phyloP scores from a whole-genome alignment of 176 grass and related monocot genomes.

The Eragrostis curvula region DNA sequence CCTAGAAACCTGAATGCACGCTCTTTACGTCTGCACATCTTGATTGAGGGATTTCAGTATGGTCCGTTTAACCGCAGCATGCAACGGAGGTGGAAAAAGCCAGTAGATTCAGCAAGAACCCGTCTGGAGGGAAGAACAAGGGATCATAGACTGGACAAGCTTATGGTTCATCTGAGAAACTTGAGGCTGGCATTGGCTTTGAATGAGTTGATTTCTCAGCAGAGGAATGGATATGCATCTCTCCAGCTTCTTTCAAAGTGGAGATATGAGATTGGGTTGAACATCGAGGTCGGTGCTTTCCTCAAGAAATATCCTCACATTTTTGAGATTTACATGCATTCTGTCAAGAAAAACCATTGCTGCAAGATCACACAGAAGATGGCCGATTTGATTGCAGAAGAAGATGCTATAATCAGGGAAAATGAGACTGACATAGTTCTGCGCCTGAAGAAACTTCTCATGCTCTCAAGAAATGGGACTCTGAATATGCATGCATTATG shows the following conservation, averaged over 20 bases:
- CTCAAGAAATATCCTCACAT: constrained; percentile 63
- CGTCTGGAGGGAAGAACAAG: constrained; percentile 66
- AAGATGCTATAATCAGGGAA: constrained; percentile 45
- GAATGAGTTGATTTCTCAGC: constrained; percentile 51
- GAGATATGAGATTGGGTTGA: constrained; percentile 58
- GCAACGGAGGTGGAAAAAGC: constrained; percentile 67
- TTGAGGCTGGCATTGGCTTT: constrained; percentile 53
- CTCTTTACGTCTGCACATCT: neutral
- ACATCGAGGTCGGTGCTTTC: constrained; percentile 56
- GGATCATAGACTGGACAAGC: constrained; percentile 64
- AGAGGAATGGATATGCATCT: constrained; percentile 66
- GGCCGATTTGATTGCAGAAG: constrained; percentile 57
- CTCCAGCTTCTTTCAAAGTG: constrained; percentile 63
- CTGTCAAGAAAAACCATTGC: constrained; percentile 58
- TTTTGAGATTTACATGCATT: constrained; percentile 60
- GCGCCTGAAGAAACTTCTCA: constrained; percentile 67
- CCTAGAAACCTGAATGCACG: neutral
- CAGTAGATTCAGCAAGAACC: constrained; percentile 60
- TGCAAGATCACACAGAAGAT: constrained; percentile 57
- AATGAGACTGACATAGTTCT: constrained; percentile 39
- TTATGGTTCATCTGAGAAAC: constrained; percentile 65
- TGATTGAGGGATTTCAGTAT: neutral
- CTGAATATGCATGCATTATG: constrained; percentile 59
- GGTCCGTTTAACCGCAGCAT: constrained; percentile 34
- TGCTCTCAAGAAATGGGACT: constrained; percentile 45